These are phyloP conservation scores for Linderina pennispora DNA, from an alignment of 192 early-diverging fungal genomes.

Conservation along the genomic window DNA sequence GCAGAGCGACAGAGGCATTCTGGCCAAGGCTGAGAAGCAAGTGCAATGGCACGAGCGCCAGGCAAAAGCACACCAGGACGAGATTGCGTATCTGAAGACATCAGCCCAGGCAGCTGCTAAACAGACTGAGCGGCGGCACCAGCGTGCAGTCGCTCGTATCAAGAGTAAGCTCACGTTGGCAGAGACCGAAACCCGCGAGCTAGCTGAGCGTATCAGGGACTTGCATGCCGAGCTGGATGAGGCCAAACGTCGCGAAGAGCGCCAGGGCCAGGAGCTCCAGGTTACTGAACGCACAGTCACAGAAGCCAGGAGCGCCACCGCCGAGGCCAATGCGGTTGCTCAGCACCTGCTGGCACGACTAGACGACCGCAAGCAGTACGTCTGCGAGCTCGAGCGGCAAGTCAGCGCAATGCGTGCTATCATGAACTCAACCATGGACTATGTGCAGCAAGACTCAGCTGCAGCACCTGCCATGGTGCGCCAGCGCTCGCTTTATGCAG, in stretches of 20 bases:
- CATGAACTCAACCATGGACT: no score
- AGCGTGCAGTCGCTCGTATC: conserved; percentile 6
- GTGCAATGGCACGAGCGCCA: conserved; percentile 18
- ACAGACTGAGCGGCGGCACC: conserved; percentile 12
- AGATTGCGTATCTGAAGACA: neutral
- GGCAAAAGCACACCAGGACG: conserved; percentile 9
- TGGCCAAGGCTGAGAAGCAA: conserved; percentile 6
- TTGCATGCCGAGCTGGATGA: conserved; percentile 13
- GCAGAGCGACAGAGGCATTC: conserved; percentile 2
- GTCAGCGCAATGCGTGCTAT: neutral
- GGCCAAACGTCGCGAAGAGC: neutral
- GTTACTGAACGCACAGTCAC: no score
- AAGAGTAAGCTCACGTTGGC: conserved; percentile 6
- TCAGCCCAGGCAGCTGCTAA: conserved; percentile 11
- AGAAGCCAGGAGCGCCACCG: conserved; percentile 7
- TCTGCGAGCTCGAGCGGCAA: conserved; percentile 19
- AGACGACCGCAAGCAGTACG: conserved; percentile 8
- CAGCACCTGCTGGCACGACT: conserved; percentile 10
- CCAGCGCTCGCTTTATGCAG: conserved; percentile 8
- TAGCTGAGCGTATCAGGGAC: conserved; percentile 11
- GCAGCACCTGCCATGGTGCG: neutral
- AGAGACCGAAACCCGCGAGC: conserved; percentile 6
- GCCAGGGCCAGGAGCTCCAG: no score
- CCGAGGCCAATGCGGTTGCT: conserved; percentile 3
- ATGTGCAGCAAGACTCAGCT: no score